Conservation (phyloP, 345 rosid species). For the Iberis pinnata region DNA sequence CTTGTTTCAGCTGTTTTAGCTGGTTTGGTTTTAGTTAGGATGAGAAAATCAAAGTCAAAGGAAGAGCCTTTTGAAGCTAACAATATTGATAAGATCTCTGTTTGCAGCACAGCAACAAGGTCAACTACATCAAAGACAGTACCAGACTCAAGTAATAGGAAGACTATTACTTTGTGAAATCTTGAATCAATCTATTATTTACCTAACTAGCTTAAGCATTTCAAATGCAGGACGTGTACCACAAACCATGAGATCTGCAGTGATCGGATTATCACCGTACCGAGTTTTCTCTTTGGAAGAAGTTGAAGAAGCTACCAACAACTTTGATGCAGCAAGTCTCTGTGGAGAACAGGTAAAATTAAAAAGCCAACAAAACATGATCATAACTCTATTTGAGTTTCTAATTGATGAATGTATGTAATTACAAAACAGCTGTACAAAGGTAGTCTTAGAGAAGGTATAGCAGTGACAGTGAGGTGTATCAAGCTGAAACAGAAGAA, state of each 20-base stretch:
- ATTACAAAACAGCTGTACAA: slow-evolving; percentile 47
- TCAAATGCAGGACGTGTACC: slow-evolving; percentile 62
- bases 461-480: slow-evolving; percentile 55
- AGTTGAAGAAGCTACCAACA: slow-evolving; percentile 74
- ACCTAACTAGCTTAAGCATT: slow-evolving; percentile 15
- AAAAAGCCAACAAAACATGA: not conserved
- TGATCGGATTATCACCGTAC: slow-evolving; percentile 70
- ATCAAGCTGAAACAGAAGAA: slow-evolving; percentile 65
- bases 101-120: slow-evolving; percentile 27
- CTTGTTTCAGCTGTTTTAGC: slow-evolving; percentile 38
- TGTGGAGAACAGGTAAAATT: slow-evolving; percentile 43
- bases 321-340: slow-evolving; percentile 61
- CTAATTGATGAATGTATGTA: slow-evolving; percentile 11
- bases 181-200: slow-evolving; percentile 11
- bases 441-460: slow-evolving; percentile 64
- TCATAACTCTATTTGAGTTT: not conserved
- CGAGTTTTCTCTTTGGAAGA: slow-evolving; percentile 67
- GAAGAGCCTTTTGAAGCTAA: slow-evolving; percentile 18
- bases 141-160: slow-evolving; percentile 28
- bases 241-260: slow-evolving; percentile 75
- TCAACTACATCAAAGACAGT: slow-evolving; percentile 26
- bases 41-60: slow-evolving; percentile 19
- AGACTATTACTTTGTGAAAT: slow-evolving; percentile 12
- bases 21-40: slow-evolving; percentile 39
- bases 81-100: slow-evolving; percentile 25